Percentiles rank a stretch among this genome's conserved stretches.
These are phyloP conservation scores for Kitagawia praeruptora DNA, from an alignment of 129 eudicot species.

Conservation along the genomic window DNA sequence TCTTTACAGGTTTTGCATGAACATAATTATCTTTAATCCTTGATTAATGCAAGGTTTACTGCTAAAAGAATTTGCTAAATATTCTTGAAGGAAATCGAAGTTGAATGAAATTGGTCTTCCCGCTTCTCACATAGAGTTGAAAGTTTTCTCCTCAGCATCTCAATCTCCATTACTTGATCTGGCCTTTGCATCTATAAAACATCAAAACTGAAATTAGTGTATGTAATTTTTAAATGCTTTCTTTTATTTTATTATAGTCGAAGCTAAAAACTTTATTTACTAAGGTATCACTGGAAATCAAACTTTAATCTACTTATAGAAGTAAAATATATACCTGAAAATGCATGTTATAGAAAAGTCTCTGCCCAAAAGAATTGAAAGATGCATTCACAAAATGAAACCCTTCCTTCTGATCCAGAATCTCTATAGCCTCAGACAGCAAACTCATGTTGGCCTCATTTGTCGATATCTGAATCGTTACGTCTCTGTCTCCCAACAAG, in stretches of 20 bases:
- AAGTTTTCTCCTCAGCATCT: constrained; percentile 9
- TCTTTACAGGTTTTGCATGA: too few species aligned
- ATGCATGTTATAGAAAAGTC: constrained; percentile 19
- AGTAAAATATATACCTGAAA: constrained; percentile 10
- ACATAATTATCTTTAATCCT: background rate
- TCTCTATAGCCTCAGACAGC: constrained; percentile 5
- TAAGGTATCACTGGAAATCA: background rate
- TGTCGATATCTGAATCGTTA: constrained; percentile 19
- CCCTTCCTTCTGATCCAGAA: constrained; percentile 17
- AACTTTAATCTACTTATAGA: background rate
- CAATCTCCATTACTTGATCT: constrained; percentile 4
- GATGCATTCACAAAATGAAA: constrained; percentile 16
- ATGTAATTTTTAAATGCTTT: background rate
- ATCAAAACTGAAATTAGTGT: background rate
- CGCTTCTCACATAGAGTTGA: background rate
- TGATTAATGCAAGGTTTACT: background rate
- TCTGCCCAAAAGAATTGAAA: constrained; percentile 13
- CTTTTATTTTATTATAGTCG: background rate
- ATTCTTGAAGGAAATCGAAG: background rate
- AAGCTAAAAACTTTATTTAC: background rate
- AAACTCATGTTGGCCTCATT: background rate
- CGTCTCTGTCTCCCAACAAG: constrained; percentile 18
- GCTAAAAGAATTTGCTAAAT: background rate
- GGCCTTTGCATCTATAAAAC: background rate
- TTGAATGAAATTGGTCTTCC: background rate